Conservation (phyloP, 2,329 filamentous ascomycete genomes). For the Cryphonectria japonica region DNA sequence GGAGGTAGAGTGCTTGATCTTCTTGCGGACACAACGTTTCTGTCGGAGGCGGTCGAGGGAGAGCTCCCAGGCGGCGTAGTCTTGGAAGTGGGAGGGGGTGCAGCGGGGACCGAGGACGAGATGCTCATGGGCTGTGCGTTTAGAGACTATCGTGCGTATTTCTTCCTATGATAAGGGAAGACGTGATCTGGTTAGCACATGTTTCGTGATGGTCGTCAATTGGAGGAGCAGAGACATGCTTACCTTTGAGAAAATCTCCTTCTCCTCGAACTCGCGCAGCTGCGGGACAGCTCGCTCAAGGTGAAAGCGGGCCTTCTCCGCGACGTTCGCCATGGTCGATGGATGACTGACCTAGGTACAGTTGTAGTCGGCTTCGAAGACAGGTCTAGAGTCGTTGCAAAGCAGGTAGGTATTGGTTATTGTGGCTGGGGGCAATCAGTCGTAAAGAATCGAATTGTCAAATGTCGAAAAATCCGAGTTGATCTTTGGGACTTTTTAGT, state of each 20-base stretch:
- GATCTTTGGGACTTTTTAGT: slow-evolving; percentile 28
- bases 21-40: slow-evolving; percentile 81
- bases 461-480: slow-evolving; percentile 8
- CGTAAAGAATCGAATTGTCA: slow-evolving; percentile 16
- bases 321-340: slow-evolving; percentile 73
- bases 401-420: background rate
- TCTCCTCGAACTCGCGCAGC: slow-evolving; percentile 88
- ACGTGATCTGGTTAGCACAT: background rate
- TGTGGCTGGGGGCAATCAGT: background rate
- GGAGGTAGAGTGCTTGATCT: slow-evolving; percentile 69
- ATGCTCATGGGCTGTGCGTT: slow-evolving; percentile 92
- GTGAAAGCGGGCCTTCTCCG: slow-evolving; percentile 94
- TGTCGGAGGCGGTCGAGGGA: slow-evolving; percentile 74
- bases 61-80: slow-evolving; percentile 76
- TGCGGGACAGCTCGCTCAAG: slow-evolving; percentile 91
- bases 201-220: slow-evolving; percentile 13
- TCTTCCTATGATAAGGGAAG: slow-evolving; percentile 66
- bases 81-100: slow-evolving; percentile 76
- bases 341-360: background rate
- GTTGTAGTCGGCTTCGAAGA: background rate
- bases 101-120: slow-evolving; percentile 82
- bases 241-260: slow-evolving; percentile 85
- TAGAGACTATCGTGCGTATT: slow-evolving; percentile 84
- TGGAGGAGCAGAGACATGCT: slow-evolving; percentile 29
- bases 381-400: background rate